These are phyloP conservation scores for Nemania abortiva DNA, from an alignment of 2,329 filamentous ascomycete genomes.

Conservation along the genomic window DNA sequence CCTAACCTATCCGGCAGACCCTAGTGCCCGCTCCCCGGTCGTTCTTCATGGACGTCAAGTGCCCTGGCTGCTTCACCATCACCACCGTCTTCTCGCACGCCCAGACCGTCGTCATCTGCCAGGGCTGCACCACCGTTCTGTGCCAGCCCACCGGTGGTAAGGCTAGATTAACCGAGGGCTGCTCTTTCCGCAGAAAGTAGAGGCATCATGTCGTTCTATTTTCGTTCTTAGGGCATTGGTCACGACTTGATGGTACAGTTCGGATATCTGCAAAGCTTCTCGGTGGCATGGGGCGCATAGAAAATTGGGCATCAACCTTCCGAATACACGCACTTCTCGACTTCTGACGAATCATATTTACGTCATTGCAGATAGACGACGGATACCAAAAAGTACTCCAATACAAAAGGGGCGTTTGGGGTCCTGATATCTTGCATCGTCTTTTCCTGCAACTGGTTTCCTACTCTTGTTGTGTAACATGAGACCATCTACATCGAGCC, in stretches of 20 bases:
- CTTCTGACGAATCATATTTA: constrained; percentile 52
- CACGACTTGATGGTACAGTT: constrained; percentile 66
- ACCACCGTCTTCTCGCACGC: constrained; percentile 99
- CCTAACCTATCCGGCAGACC: constrained; percentile 66
- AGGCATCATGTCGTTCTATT: constrained; percentile 63
- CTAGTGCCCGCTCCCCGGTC: constrained; percentile 97
- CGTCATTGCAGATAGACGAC: constrained; percentile 78
- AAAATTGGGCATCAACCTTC: constrained; percentile 53
- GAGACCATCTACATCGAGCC: constrained; percentile 56
- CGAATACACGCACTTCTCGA: constrained; percentile 51
- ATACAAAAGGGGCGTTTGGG: constrained; percentile 77
- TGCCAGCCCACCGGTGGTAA: constrained; percentile 99
- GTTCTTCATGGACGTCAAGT: constrained; percentile 99
- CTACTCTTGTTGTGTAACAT: constrained; percentile 55
- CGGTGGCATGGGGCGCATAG: constrained; percentile 63
- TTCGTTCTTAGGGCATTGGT: constrained; percentile 59
- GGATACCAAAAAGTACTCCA: constrained; percentile 69
- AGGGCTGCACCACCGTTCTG: constrained; percentile 98
- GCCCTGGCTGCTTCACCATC: constrained; percentile 99
- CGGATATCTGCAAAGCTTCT: constrained; percentile 68
- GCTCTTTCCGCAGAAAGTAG: constrained; percentile 99
- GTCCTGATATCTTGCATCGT: constrained; percentile 85
- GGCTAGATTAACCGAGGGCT: constrained; percentile 98
- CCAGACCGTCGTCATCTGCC: constrained; percentile 99
- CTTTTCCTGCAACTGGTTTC: constrained; percentile 60